These are phyloP conservation scores for Pterulicium gracile DNA, from an alignment of 1,284 basidiomycete genomes.

Conservation along the genomic window DNA sequence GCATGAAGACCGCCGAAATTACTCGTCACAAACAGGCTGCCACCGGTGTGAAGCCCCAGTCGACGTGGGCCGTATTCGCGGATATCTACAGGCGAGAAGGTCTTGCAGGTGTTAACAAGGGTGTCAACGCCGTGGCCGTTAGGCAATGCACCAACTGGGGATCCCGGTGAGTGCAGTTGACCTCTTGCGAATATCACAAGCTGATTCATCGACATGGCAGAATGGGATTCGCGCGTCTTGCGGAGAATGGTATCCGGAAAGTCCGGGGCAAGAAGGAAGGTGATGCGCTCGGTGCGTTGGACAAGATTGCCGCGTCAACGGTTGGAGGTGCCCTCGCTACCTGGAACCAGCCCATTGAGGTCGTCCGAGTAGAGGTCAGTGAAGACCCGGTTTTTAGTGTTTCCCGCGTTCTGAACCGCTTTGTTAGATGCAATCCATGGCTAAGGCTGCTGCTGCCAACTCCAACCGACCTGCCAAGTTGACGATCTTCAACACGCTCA, in stretches of 20 bases:
- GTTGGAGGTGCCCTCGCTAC: slow-evolving; percentile 94
- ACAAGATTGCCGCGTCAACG: slow-evolving; percentile 87
- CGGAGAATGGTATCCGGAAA: slow-evolving; percentile 75
- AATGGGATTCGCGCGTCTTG: slow-evolving; percentile 94
- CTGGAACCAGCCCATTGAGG: slow-evolving; percentile 99
- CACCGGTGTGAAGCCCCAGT: slow-evolving; percentile 82
- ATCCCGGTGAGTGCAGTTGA: slow-evolving; percentile 58
- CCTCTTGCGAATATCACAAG: slow-evolving; percentile 1
- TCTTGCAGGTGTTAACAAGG: slow-evolving; percentile 96
- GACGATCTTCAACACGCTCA: slow-evolving; percentile 85
- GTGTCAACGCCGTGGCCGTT: slow-evolving; percentile 96
- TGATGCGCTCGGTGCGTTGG: slow-evolving; percentile 67
- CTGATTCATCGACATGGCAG: slow-evolving; percentile 26
- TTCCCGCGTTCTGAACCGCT: slow-evolving; percentile 8
- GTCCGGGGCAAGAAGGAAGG: slow-evolving; percentile 67
- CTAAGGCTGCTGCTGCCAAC: slow-evolving; percentile 62
- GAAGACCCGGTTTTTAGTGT: slow-evolving; percentile 11
- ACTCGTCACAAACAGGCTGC: slow-evolving; percentile 94
- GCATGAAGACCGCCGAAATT: slow-evolving; percentile 98
- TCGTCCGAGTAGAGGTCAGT: slow-evolving; percentile 89
- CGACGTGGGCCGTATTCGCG: slow-evolving; percentile 89
- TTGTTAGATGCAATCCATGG: slow-evolving; percentile 96
- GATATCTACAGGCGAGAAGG: slow-evolving; percentile 95
- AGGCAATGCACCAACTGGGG: slow-evolving; percentile 99
- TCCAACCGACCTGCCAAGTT: slow-evolving; percentile 81